Base-by-base conservation (phyloP, 257 asterid genomes). In the Scutellaria galericulata region DNA sequence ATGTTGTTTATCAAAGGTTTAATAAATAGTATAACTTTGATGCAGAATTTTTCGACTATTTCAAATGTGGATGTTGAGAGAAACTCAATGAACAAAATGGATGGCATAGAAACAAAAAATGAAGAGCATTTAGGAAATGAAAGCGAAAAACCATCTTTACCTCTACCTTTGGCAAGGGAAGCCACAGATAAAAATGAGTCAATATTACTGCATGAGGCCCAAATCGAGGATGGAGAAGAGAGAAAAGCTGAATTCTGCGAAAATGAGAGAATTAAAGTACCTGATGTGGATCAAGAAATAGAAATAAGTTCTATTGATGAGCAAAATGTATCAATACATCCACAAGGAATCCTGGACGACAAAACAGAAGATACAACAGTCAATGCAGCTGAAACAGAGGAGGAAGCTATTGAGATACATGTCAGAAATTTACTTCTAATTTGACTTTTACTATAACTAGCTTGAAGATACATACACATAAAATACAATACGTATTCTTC, bases 371-470 rank as follows among this genome's bases (percentile, higher is more conserved):
- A 68, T 2, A 44, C 48, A 66, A 52, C 74, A 69, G 58, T 77
- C 55, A 66, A 73, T 53, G 82, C 63, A 65, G 63, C 56, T 55
- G 81, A 9, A 68, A 65, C 44, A 31, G 3, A 31, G 27, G 80
- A 77, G 73, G 82, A 77, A 74, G 61, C 40, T 70, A 62, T 7
- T 45, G 70, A 61, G 75, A 75, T 80, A 77, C 72, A 48, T 55
- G 72, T 74, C 61, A 66, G 61, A 53, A 24, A 68, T 42, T 3
- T 31, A 58, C 13, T 52, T 46, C 20, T 63, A 3, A 27, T 31
- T 31, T 31, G 37, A 41, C 54, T 5, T 56, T 62, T 51, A 40
- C 35, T 20, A 66, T 14, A 58, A 69, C 52, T 18, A 64, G 73
- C 18, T 57, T 73, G 45, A 39, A n/a, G 18, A 55, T 18, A 62